Evolutionary conservation across 305 asterid genomes (phyloP).

Genomic region (Plantago coronopus): DNA sequence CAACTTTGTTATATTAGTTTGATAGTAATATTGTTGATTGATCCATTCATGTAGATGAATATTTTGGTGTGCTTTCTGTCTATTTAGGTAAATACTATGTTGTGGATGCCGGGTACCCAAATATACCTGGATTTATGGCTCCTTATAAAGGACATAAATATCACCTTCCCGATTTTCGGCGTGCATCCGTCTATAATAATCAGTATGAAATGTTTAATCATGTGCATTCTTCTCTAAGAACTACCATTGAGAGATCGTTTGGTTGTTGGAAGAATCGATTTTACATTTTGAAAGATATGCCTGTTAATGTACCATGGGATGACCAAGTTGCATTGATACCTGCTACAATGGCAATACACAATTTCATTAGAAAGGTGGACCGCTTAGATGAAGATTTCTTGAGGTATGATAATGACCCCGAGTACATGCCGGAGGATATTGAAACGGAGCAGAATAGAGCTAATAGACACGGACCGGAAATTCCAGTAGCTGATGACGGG

Average conservation of each 20-base stretch:
- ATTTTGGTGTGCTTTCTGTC: not conserved
- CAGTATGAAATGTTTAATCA: slow-evolving; percentile 3
- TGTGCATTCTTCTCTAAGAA: not conserved
- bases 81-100: not conserved
- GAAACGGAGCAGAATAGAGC: no score
- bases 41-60: not conserved
- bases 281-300: not conserved
- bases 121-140: not conserved
- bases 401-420: not conserved
- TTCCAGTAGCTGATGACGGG: no score
- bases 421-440: no score
- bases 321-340: not conserved
- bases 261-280: not conserved
- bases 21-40: no score
- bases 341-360: not conserved
- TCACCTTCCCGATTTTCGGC: not conserved
- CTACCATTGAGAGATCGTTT: slow-evolving; percentile 8
- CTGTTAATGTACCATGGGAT: not conserved
- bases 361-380: not conserved
- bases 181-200: not conserved
- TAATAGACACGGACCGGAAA: no score
- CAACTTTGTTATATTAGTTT: not conserved
- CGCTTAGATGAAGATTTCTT: not conserved
- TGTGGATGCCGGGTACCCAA: slow-evolving; percentile 3
- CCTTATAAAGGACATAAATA: slow-evolving; percentile 7